A percentile compares a stretch with the other conserved stretches of the same genome.
phyloP scores from a whole-genome alignment of 345 rosid species.

The Sonneratia caseolaris region DNA sequence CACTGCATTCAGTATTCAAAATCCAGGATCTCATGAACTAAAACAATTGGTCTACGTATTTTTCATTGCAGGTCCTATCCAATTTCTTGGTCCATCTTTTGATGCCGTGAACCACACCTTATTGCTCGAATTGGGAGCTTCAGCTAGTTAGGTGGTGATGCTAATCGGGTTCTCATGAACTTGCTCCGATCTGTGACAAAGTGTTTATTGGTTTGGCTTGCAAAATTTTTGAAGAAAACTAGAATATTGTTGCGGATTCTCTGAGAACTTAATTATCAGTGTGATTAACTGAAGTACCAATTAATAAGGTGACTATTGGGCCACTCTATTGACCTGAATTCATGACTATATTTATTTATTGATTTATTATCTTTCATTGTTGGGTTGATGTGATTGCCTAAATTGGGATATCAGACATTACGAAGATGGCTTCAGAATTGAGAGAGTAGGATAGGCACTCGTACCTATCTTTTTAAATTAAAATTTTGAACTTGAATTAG shows the following conservation, averaged over 20 bases:
- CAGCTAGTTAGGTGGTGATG: slow-evolving; percentile 13
- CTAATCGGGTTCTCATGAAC: not conserved
- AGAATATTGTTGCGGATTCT: not conserved
- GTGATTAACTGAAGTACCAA: not conserved
- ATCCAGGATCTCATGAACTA: not conserved
- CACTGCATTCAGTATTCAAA: not conserved
- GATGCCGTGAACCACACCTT: slow-evolving; percentile 58
- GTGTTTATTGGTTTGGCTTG: not conserved
- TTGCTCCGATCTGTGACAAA: not conserved
- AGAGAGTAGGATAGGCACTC: no score
- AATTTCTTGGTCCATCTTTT: slow-evolving; percentile 67
- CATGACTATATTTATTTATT: no score
- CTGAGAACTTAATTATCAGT: not conserved
- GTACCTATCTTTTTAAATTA: no score
- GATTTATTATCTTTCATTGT: not conserved
- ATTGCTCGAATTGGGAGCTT: slow-evolving; percentile 67
- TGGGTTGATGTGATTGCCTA: not conserved
- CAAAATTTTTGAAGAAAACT: not conserved
- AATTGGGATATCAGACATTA: no score
- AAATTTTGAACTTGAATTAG: no score
- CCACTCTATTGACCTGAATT: not conserved
- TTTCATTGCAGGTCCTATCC: slow-evolving; percentile 67
- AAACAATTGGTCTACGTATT: not conserved
- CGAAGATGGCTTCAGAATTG: no score
- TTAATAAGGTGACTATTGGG: not conserved